Evolutionary conservation across 352 stramenopile genomes (phyloP).

Genomic region (Sclerospora graminicola): DNA sequence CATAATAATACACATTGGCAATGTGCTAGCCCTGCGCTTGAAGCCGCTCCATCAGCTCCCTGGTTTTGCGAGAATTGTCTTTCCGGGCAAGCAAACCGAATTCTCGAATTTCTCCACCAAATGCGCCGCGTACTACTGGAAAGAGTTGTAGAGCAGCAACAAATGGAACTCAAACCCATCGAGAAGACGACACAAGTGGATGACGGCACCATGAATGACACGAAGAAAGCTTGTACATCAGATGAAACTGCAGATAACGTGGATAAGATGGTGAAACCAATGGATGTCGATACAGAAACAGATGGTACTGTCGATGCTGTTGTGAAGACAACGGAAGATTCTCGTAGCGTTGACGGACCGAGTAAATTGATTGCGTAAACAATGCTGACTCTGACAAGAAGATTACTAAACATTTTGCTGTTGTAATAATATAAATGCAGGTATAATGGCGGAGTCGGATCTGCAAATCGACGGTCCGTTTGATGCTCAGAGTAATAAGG

Average conservation of each 20-base stretch:
- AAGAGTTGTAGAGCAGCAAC: constrained; percentile 20
- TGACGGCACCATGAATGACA: not conserved
- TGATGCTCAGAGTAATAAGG: constrained; percentile 14
- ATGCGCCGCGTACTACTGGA: constrained; percentile 42
- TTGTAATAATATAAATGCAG: too few relatives aligned
- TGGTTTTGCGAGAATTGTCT: constrained; percentile 59
- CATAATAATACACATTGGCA: constrained; percentile 48
- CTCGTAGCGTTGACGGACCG: too few relatives aligned
- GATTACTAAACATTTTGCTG: not conserved
- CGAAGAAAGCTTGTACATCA: constrained; percentile 3
- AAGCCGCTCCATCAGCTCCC: constrained; percentile 11
- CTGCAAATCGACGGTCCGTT: not conserved
- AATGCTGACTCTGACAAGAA: not conserved
- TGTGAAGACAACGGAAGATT: constrained; percentile 1
- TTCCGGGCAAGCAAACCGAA: constrained; percentile 37
- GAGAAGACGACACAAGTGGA: not conserved
- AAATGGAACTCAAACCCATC: not conserved
- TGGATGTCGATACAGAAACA: too few relatives aligned
- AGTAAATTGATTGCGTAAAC: not conserved
- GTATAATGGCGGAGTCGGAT: not conserved
- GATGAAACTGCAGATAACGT: constrained; percentile 3
- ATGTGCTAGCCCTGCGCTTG: constrained; percentile 29
- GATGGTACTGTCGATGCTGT: not conserved
- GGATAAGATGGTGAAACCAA: too few relatives aligned
- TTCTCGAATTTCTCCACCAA: constrained; percentile 60